Evolutionary conservation across 192 early-diverging fungal species (phyloP), one percentile per base, ranked within the genome.

Genomic region (Phycomyces blakesleeanus): DNA sequence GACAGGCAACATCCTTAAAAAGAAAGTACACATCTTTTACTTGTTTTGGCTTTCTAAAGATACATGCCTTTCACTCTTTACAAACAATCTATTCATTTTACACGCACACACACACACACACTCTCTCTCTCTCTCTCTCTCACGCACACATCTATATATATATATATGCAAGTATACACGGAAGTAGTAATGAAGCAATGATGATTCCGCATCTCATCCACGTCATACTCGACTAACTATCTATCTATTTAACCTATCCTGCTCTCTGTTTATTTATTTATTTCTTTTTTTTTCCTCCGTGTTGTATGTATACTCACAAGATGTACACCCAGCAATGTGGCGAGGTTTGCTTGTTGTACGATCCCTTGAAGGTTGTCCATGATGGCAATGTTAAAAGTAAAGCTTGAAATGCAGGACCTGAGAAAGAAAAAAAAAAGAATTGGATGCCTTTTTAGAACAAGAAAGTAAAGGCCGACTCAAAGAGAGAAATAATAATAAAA

Each of bases 351-450:
- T 52, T 73, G 71, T 47, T 73, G 71, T 29, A 60, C 37, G 37
- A 63, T 39, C 11, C 41, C 47, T 44, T 73, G 71, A 6, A 73
- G 15, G 21, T 59, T 59, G 8, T 73, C 65, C 71, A 73, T 73
- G 50, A 11, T 25, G 8, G 11, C 15, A 26, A 55, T 21, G 18
- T 18, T 49, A 42, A 20, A 3, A 16, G 26, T n/a, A 5, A 58
- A 1, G 56, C 57, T 39, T 16, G 55, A 27, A 61, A 63, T 41
- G 59, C 59, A 18, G 55, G 59, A 24, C 51, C 58, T 26, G 42
- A 29, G 37, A 60, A 38, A 21, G 26, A 55, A n/a, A 51, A 59
- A 22, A 44, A 40, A 24, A 63, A 60, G 20, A 55, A 40, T 18
- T 12, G 49, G n/a, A n/a, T 42, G 24, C 22, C 25, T 29, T 27